Percentiles rank a stretch among this genome's conserved stretches.
These are phyloP conservation scores for Xylariaceae sp. DNA, from an alignment of 2,329 filamentous ascomycete species.

Conservation along the genomic window DNA sequence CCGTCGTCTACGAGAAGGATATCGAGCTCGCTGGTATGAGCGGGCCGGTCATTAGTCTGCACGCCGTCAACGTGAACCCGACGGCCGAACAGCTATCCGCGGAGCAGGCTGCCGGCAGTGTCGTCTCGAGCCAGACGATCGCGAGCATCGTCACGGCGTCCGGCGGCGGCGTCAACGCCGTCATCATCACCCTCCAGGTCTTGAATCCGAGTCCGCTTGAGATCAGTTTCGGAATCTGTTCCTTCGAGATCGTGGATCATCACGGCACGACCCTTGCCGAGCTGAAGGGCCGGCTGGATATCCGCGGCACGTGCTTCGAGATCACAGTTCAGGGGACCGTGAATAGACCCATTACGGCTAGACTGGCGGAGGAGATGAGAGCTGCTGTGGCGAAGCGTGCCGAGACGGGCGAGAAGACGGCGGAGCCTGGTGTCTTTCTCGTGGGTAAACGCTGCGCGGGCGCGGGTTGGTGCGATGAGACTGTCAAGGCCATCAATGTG, in stretches of 20 bases:
- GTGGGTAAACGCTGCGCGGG: constrained; percentile 24
- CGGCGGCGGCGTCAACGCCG: background rate
- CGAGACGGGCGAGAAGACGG: background rate
- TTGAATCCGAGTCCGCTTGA: constrained; percentile 27
- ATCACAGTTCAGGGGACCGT: constrained; percentile 19
- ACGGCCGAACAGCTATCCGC: background rate
- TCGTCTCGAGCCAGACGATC: background rate
- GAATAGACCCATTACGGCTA: constrained; percentile 4
- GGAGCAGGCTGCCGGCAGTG: background rate
- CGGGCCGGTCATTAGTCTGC: constrained; percentile 18
- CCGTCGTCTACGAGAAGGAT: constrained; percentile 25
- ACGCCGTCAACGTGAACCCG: background rate
- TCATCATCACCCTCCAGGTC: constrained; percentile 18
- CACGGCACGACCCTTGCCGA: constrained; percentile 18
- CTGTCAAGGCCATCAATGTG: constrained; percentile 25
- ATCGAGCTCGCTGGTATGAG: constrained; percentile 23
- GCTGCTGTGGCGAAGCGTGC: background rate
- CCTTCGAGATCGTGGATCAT: constrained; percentile 24
- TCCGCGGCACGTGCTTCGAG: constrained; percentile 21
- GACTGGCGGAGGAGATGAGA: constrained; percentile 5
- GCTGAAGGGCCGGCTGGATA: constrained; percentile 27
- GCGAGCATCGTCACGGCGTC: background rate
- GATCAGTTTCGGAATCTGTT: constrained; percentile 27
- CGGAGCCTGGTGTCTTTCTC: constrained; percentile 8
- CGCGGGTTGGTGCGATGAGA: constrained; percentile 27